Evolutionary conservation across 1,139 yeast species (phyloP).

Genomic region (Candida sp.): DNA sequence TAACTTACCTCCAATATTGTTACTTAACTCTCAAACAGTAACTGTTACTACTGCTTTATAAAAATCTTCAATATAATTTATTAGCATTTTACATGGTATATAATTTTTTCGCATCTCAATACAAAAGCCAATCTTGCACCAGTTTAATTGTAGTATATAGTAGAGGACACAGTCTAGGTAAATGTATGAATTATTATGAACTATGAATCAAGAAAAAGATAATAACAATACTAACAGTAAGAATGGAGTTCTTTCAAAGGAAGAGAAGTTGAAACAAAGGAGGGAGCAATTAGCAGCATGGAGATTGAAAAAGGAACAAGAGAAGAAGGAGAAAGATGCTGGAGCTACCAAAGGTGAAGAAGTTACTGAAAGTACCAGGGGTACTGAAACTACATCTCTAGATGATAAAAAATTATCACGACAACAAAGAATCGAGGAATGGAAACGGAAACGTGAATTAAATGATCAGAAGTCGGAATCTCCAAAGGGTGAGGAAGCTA

Average conservation of each 20-base stretch:
- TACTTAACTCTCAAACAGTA: conserved; percentile 87
- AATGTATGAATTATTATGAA: conserved; percentile 2
- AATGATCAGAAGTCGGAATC: conserved; percentile 3
- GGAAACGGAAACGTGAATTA: conserved; percentile 30
- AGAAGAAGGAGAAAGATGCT: conserved; percentile 9
- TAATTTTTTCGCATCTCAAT: background rate
- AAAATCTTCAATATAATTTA: background rate
- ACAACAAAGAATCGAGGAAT: conserved; percentile 35
- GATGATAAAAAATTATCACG: conserved; percentile 16
- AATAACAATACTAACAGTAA: conserved; percentile 7
- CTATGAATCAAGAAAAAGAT: conserved; percentile 2
- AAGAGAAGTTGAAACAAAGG: conserved; percentile 32
- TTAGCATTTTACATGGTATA: background rate
- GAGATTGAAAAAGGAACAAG: conserved; percentile 34
- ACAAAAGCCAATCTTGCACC: background rate
- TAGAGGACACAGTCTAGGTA: background rate
- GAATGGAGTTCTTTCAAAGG: conserved; percentile 16
- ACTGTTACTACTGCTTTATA: conserved; percentile 90
- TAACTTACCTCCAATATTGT: conserved; percentile 74
- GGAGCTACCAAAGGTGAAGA: background rate
- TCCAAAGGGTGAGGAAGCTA: conserved; percentile 1
- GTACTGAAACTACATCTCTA: conserved; percentile 2
- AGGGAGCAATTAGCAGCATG: conserved; percentile 41
- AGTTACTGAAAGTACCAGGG: background rate
- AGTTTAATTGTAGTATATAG: background rate